Evolutionary conservation across 345 rosid species (phyloP).

Genomic region (Corymbia maculata): DNA sequence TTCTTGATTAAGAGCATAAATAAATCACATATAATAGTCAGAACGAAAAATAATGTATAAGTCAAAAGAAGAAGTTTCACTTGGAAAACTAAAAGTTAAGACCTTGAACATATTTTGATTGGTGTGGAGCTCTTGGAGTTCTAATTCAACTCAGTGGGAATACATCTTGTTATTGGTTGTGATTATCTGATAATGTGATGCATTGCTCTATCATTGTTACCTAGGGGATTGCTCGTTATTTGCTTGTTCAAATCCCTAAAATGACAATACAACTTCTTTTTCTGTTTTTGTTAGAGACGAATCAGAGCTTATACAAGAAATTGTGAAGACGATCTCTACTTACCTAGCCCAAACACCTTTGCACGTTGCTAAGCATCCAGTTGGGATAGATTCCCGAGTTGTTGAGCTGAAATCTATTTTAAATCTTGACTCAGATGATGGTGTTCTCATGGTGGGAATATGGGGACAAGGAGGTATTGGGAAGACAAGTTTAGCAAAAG

Average conservation of each 20-base stretch:
- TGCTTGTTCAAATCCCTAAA: background rate
- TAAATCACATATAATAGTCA: background rate
- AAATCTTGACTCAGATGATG: background rate
- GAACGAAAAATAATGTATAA: background rate
- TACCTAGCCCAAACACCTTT: background rate
- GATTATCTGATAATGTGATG: rapidly evolving
- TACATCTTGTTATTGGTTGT: background rate
- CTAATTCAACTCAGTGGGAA: background rate
- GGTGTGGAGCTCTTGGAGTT: background rate
- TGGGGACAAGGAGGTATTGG: background rate
- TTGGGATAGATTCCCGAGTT: background rate
- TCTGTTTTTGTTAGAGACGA: rapidly evolving
- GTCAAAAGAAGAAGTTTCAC: background rate
- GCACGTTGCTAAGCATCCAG: background rate
- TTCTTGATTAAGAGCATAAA: background rate
- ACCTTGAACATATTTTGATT: background rate
- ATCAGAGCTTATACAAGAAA: background rate
- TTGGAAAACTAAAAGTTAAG: background rate
- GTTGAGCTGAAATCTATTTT: background rate
- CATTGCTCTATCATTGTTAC: background rate
- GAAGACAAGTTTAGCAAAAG: background rate
- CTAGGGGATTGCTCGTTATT: rapidly evolving
- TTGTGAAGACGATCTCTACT: background rate
- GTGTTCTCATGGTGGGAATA: background rate
- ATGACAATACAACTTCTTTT: background rate